Percentiles rank a stretch among this genome's conserved stretches.
These are phyloP conservation scores for Rhizopus microsporus DNA, from an alignment of 371 early-diverging fungal species.

Conservation along the genomic window DNA sequence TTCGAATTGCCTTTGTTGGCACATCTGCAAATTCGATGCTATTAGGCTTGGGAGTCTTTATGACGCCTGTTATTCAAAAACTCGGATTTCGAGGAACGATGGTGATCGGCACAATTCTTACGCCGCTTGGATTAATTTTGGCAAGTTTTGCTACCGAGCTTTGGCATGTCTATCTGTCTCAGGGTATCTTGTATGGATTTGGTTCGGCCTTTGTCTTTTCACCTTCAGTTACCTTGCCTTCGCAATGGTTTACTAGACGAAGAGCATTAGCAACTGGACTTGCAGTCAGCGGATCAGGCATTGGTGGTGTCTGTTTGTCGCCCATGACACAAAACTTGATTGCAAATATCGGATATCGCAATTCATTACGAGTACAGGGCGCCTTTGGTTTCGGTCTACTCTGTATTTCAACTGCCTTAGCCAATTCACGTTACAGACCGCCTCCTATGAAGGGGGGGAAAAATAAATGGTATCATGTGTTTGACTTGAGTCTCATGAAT, in stretches of 20 bases:
- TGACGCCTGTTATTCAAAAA: slow-evolving; percentile 60
- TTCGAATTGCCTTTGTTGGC: slow-evolving; percentile 58
- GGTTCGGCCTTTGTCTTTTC: slow-evolving; percentile 60
- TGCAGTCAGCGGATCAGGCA: slow-evolving; percentile 73
- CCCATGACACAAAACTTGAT: slow-evolving; percentile 62
- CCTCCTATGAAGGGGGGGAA: slow-evolving; percentile 13
- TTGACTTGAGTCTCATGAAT: slow-evolving; percentile 22
- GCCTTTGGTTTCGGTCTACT: slow-evolving; percentile 39
- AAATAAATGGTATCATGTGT: slow-evolving; percentile 25
- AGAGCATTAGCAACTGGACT: slow-evolving; percentile 81
- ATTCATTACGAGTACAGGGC: slow-evolving; percentile 52
- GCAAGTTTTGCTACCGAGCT: slow-evolving; percentile 59
- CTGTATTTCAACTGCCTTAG: slow-evolving; percentile 37
- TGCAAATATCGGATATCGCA: slow-evolving; percentile 47
- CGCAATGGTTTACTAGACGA: slow-evolving; percentile 73
- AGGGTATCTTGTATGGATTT: slow-evolving; percentile 62
- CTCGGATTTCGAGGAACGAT: slow-evolving; percentile 62
- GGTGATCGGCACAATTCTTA: slow-evolving; percentile 55
- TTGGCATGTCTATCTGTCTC: slow-evolving; percentile 65
- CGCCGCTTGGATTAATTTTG: slow-evolving; percentile 54
- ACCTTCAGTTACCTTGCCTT: slow-evolving; percentile 63
- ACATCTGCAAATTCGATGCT: slow-evolving; percentile 49
- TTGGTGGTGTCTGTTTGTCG: slow-evolving; percentile 70
- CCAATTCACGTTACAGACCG: slow-evolving; percentile 36
- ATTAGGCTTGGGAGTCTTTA: slow-evolving; percentile 56